Evolutionary conservation across 2,329 filamentous ascomycete genomes (phyloP), one percentile per base, ranked within the genome.

Genomic region (Claviceps fusiformis): DNA sequence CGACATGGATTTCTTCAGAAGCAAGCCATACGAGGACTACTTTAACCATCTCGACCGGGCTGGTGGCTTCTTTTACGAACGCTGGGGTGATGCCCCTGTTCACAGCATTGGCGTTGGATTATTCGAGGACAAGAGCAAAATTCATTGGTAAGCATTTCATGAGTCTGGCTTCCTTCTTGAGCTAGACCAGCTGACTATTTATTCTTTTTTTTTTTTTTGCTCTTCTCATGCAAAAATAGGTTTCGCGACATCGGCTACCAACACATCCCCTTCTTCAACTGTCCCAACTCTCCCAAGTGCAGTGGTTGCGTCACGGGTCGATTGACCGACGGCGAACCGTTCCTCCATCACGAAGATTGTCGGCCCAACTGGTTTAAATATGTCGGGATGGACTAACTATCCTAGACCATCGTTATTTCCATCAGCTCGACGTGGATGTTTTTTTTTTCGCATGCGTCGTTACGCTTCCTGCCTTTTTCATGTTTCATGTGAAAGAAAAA

Each of bases 161-260:
- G 7, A 45, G 6, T 48, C 45, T 17, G 17, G 33, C 2, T 47
- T 17, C 1, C 13, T 17, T 7, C 11, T 10, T 10, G 10, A 37
- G 10, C 13, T 51, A 5, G 29, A 13, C 27, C 37, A 5, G n/a
- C 24, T 24, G 24, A 24, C 24, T 24, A 27, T n/a, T 53, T 9
- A 37, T n/a, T 61, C n/a, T 52, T 55, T 35, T 19, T 35, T 49
- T 19, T 19, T 49, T 19, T 19, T 46, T 19, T 1, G 19, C 11
- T 24, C 24, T 24, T 24, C 2, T 24, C 24, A 24, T 24, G 24
- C 24, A 24, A 24, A 5, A 46, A 46, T 59, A 95, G 91, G 91
- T 98, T 98, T 85, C 91, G 92, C 54, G 93, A 98, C 68, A 97
- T 98, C 62, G 93, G 93, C 56, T 98, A 98, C 73, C 90, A 96